Percentiles rank a stretch among this genome's conserved stretches.
Conservation (phyloP, 345 rosid genomes). For the Rhizophora mangle region DNA sequence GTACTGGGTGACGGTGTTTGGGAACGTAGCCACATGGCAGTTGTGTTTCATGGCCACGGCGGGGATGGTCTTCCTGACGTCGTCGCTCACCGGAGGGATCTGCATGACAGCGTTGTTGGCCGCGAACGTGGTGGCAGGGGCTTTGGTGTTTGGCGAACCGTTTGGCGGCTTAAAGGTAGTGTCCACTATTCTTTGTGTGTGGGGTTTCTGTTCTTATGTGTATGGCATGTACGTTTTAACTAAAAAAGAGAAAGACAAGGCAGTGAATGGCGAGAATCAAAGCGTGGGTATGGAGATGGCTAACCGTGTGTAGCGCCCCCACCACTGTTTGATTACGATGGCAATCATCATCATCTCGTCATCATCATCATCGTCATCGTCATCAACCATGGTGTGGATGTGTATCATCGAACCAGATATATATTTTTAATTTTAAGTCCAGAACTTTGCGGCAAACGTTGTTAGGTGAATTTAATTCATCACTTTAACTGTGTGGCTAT, state of each 20-base stretch:
- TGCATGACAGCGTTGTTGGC: conserved; percentile 84
- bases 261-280: no score
- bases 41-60: conserved; percentile 87
- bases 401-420: no score
- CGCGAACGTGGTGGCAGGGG: conserved; percentile 84
- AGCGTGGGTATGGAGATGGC: no score
- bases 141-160: conserved; percentile 54
- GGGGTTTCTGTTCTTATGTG: conserved; percentile 84
- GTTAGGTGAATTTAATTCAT: no score
- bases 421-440: no score
- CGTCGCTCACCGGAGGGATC: conserved; percentile 78
- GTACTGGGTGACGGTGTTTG: conserved; percentile 25
- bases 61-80: conserved; percentile 80
- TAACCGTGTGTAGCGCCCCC: no score
- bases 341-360: no score
- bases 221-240: conserved; percentile 58
- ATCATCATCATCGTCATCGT: no score
- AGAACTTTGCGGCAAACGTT: no score
- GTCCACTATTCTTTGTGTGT: conserved; percentile 64
- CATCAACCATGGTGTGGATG: no score
- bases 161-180: conserved; percentile 80
- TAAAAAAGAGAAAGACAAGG: neutral
- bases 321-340: no score
- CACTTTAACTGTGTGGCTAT: no score
- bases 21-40: conserved; percentile 77